Conservation (phyloP, 805 yeast species). For the Candida verbasci region DNA sequence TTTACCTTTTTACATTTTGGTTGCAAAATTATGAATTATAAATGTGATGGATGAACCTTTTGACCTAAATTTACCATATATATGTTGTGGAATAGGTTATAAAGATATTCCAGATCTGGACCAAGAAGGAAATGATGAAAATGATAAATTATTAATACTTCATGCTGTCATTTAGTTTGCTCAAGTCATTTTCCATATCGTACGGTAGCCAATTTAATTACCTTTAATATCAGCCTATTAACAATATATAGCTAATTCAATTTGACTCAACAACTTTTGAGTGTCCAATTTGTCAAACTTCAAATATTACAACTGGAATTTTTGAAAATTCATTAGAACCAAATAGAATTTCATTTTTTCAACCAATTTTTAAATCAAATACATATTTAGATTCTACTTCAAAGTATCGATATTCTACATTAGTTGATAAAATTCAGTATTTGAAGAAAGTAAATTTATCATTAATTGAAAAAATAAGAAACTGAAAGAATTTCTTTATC, state of each 20-base stretch:
- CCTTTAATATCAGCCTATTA: too few relatives aligned
- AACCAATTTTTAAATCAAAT: too few relatives aligned
- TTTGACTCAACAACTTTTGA: too few relatives aligned
- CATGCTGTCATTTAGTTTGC: slow-evolving; percentile 9
- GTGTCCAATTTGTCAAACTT: slow-evolving; percentile 8
- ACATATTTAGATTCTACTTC: too few relatives aligned
- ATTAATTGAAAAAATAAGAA: slow-evolving; percentile 7
- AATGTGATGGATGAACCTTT: not conserved
- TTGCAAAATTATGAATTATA: slow-evolving; percentile 5
- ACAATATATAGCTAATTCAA: too few relatives aligned
- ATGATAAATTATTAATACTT: slow-evolving; percentile 7
- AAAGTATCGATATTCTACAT: slow-evolving; percentile 7
- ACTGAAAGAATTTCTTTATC: slow-evolving; percentile 7
- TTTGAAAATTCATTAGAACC: slow-evolving; percentile 2
- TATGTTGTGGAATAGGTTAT: slow-evolving; percentile 9
- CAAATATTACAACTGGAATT: slow-evolving; percentile 2
- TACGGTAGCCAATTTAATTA: too few relatives aligned
- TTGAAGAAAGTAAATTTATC: not conserved
- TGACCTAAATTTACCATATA: slow-evolving; percentile 8
- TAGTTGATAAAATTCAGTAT: slow-evolving; percentile 6
- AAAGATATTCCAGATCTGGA: slow-evolving; percentile 1
- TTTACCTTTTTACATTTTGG: slow-evolving; percentile 1
- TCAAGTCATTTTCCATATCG: slow-evolving; percentile 5
- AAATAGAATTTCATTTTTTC: slow-evolving; percentile 5
- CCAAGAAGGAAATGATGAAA: not conserved